Base-by-base conservation (phyloP, 129 eudicot genomes). In the Flaveria linearis region DNA sequence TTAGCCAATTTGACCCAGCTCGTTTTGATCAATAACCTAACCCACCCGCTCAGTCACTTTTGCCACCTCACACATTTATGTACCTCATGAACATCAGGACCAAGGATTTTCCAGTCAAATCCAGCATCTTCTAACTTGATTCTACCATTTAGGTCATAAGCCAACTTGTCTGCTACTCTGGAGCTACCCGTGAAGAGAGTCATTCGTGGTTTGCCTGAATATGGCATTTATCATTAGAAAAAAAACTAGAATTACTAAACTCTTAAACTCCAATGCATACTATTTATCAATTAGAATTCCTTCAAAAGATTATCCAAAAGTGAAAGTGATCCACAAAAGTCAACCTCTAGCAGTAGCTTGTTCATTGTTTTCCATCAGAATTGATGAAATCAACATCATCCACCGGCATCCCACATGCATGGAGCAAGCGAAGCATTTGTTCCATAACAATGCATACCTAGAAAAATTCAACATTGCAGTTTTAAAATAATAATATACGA, bases 81-180 rank as follows among this genome's bases (percentile, higher is more conserved):
- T 65, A 95, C 97, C 97, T 89, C 96, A 16, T 91, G 90, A 55
- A 95, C 99, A 89, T 95, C 99, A 62, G 99, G 99, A 55, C 97
- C 99, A 68, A 95, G 97, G 72, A 95, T 89, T 72, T 95, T 91
- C 99, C 97, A 95, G 85, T 95, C 99, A 82, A 95, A 95, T 73
- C 99, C 99, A 33, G 99, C 99, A 86, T 95, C 99, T 86, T 95
- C 99, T 79, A 95, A 77, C 76, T 86, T 95, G 74, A 95, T 78
- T 45, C 87, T 88, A 42, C 99, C 97, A 61, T 88, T 91, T 45
- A 91, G 60, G 79, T 95, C 99, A 71, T 78, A 85, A 9, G 99
- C 96, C 75, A 95, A 74, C 81, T 89, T 86, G 57, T 95, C 96
- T 51, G 97, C 99, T 14, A 95, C 91, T 83, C 92, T 91, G 18